Percentiles rank a stretch among this genome's conserved stretches.
Evolutionary conservation across 2,329 filamentous ascomycete species (phyloP).

Genomic region (Monosporascus sp.): DNA sequence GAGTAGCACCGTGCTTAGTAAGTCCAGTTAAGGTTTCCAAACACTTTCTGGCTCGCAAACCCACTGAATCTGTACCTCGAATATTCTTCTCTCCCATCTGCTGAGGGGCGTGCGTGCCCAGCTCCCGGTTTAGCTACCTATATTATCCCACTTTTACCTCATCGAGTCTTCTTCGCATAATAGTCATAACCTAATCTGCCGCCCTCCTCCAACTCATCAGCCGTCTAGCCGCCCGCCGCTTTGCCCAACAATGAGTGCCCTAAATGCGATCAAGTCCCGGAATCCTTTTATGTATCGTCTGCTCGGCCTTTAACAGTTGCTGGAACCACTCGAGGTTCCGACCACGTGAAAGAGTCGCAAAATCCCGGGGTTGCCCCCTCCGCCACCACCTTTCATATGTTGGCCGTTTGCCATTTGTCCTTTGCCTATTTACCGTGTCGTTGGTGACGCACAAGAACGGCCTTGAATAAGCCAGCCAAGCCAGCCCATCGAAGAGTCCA

Average conservation of each 20-base stretch:
- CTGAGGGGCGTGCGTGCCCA: background rate
- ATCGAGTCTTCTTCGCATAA: background rate
- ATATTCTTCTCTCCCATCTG: background rate
- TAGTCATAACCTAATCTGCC: background rate
- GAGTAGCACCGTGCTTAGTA: no score
- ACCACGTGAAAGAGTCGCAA: constrained; percentile 2
- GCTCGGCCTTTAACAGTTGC: constrained; percentile 28
- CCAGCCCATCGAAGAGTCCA: background rate
- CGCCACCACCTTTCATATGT: background rate
- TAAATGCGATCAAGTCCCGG: constrained; percentile 16
- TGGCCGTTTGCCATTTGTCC: background rate
- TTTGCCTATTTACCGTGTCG: no score
- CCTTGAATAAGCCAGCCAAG: no score
- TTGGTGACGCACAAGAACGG: no score
- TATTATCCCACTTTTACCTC: background rate
- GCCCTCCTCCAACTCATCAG: background rate
- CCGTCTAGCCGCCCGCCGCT: no score
- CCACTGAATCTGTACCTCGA: background rate
- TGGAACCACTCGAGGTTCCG: constrained; percentile 30
- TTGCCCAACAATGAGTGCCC: constrained; percentile 23
- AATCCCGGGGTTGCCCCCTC: background rate
- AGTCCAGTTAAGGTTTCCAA: no score
- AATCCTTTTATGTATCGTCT: constrained; percentile 19
- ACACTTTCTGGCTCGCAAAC: no score
- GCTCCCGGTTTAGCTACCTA: background rate